Evolutionary conservation across 306 rosid species (phyloP).

Genomic region (Medicago lupulina): DNA sequence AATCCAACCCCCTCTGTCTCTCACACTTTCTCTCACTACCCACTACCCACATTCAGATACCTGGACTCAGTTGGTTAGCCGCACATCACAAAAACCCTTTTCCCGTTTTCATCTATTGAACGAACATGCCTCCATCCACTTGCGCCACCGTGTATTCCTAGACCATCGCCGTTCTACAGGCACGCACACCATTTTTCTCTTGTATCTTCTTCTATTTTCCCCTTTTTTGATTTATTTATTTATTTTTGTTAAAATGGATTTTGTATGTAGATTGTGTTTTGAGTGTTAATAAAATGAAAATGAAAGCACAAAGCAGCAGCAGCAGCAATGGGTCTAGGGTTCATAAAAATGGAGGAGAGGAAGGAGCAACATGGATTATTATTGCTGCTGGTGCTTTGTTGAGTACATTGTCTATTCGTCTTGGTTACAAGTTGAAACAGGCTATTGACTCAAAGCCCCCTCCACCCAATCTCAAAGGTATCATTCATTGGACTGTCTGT

Average conservation of each 20-base stretch:
- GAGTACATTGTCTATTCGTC: conserved; percentile 81
- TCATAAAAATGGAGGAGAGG: conserved; percentile 52
- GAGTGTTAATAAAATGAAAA: conserved; percentile 49
- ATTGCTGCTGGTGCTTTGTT: conserved; percentile 93
- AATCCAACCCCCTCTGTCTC: too few species aligned
- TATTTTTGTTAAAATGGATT: too few species aligned
- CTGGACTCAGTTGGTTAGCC: conserved; percentile 40
- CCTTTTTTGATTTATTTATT: not conserved
- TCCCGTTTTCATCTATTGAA: not conserved
- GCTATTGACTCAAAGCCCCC: conserved; percentile 67
- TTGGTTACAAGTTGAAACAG: conserved; percentile 90
- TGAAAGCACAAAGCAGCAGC: conserved; percentile 62
- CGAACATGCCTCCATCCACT: conserved; percentile 10
- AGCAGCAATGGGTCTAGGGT: conserved; percentile 51
- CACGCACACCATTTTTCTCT: not conserved
- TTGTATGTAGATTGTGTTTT: not conserved
- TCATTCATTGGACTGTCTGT: too few species aligned
- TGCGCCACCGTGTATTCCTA: conserved; percentile 30
- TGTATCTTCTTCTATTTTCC: not conserved
- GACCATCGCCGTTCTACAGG: conserved; percentile 31
- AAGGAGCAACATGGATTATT: conserved; percentile 84
- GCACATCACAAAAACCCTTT: conserved; percentile 39
- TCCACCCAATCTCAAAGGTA: conserved; percentile 46
- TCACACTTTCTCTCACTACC: too few species aligned
- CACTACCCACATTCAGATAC: too few species aligned